Evolutionary conservation across 2,329 filamentous ascomycete species (phyloP).

Genomic region (Aspergillus piperis): DNA sequence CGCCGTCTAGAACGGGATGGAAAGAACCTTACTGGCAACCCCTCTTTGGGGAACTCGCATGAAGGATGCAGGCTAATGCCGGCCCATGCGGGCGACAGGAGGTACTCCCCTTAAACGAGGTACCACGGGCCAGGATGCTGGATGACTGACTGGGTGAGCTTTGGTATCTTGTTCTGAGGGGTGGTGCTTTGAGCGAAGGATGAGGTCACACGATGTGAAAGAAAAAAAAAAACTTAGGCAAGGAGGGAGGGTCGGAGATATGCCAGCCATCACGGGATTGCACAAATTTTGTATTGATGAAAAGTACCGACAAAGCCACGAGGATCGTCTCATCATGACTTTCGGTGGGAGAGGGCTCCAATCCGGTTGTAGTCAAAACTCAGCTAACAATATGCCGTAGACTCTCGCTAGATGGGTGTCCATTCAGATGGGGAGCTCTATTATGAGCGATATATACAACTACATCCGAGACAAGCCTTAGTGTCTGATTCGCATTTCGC

Average conservation of each 20-base stretch:
- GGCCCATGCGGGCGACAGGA: neutral
- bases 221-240: neutral
- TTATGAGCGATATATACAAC: neutral
- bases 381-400: neutral
- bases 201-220: neutral
- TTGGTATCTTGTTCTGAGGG: neutral
- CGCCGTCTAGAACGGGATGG: constrained; percentile 7
- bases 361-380: neutral
- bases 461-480: neutral
- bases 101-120: neutral
- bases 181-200: neutral
- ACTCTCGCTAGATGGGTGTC: neutral
- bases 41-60: constrained; percentile 10
- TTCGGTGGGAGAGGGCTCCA: neutral
- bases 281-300: neutral
- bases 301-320: neutral
- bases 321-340: neutral
- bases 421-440: neutral
- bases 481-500: neutral
- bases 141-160: neutral
- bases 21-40: neutral
- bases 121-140: neutral
- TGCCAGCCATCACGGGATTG: neutral
- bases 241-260: neutral
- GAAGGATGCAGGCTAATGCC: constrained; percentile 14